These are phyloP conservation scores for Neonothopanus nambi DNA, from an alignment of 1,284 basidiomycete species.

Conservation along the genomic window DNA sequence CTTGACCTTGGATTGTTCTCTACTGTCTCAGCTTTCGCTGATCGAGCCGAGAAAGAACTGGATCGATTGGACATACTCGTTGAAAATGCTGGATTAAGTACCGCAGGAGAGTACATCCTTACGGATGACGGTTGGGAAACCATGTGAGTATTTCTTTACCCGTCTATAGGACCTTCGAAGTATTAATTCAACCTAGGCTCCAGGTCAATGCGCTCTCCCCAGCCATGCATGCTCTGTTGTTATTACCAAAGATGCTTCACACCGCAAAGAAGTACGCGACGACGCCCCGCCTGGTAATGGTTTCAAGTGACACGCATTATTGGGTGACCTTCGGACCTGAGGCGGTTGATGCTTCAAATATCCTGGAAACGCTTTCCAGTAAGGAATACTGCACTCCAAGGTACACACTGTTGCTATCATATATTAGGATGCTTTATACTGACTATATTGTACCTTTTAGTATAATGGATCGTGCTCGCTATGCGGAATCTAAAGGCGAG, in stretches of 20 bases:
- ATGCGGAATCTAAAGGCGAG: conserved; percentile 36
- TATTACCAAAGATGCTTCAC: conserved; percentile 41
- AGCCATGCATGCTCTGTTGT: conserved; percentile 35
- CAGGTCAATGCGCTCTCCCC: conserved; percentile 44
- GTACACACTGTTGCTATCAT: background rate
- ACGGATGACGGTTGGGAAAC: conserved; percentile 40
- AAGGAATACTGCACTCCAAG: conserved; percentile 26
- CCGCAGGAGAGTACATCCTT: conserved; percentile 17
- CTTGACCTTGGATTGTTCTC: conserved; percentile 39
- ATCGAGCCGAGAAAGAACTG: conserved; percentile 35
- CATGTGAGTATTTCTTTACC: conserved; percentile 25
- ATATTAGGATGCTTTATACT: background rate
- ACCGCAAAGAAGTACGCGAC: conserved; percentile 32
- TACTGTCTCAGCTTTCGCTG: conserved; percentile 38
- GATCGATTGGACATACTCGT: conserved; percentile 41
- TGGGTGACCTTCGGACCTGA: conserved; percentile 25
- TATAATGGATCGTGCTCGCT: conserved; percentile 25
- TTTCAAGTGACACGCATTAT: conserved; percentile 40
- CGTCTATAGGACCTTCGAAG: background rate
- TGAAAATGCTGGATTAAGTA: conserved; percentile 35
- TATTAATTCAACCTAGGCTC: conserved; percentile 28
- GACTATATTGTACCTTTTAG: background rate
- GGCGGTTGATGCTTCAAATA: conserved; percentile 27
- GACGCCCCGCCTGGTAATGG: conserved; percentile 36
- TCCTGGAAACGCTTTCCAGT: conserved; percentile 30